These are phyloP conservation scores for Fusarium xyrophilum DNA, from an alignment of 2,329 filamentous ascomycete species.

Conservation along the genomic window DNA sequence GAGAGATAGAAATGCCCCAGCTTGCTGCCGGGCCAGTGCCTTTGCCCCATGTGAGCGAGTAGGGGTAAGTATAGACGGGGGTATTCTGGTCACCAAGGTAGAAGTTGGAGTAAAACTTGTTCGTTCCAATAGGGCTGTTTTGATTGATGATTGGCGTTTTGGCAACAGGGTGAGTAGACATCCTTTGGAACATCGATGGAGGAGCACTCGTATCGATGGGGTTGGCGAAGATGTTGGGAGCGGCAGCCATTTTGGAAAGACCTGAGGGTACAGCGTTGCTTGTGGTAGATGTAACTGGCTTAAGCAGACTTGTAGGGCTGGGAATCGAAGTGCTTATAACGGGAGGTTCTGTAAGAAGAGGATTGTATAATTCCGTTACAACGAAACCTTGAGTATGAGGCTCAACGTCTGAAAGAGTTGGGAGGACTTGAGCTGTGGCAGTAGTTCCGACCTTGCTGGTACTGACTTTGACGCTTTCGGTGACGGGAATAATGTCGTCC, in stretches of 20 bases:
- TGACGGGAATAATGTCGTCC: conserved; percentile 41
- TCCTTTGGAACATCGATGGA: conserved; percentile 54
- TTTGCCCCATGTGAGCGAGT: conserved; percentile 71
- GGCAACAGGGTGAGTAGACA: conserved; percentile 65
- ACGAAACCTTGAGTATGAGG: conserved; percentile 45
- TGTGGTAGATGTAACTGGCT: conserved; percentile 35
- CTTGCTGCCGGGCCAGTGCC: conserved; percentile 68
- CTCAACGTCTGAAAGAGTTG: conserved; percentile 41
- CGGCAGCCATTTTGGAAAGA: conserved; percentile 39
- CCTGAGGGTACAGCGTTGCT: conserved; percentile 29
- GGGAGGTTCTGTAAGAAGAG: conserved; percentile 22
- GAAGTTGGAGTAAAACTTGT: conserved; percentile 84
- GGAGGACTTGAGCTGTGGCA: conserved; percentile 42
- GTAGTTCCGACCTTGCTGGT: conserved; percentile 37
- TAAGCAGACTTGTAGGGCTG: conserved; percentile 47
- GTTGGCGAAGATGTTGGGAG: conserved; percentile 60
- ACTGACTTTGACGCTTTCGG: conserved; percentile 38
- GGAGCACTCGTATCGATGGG: conserved; percentile 63
- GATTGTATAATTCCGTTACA: conserved; percentile 36
- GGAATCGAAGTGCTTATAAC: conserved; percentile 43
- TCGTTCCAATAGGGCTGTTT: conserved; percentile 67
- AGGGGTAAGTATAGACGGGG: conserved; percentile 78
- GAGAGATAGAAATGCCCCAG: conserved; percentile 80
- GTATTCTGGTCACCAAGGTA: conserved; percentile 76
- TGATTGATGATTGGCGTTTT: conserved; percentile 60